Evolutionary conservation across 1,139 yeast species (phyloP).

Genomic region (Saccharomyces hybrid): DNA sequence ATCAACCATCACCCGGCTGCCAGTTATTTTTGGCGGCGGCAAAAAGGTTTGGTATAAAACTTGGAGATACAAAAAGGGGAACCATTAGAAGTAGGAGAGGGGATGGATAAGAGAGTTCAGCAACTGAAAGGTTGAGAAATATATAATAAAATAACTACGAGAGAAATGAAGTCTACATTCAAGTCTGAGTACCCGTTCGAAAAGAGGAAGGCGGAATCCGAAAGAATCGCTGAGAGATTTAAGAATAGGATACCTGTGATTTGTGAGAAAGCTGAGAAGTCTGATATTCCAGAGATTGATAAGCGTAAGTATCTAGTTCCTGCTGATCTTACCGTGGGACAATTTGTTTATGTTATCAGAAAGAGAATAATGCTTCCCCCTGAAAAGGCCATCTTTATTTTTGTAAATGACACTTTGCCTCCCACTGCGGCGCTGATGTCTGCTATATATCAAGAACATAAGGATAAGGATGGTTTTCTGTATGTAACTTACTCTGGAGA

Average conservation of each 20-base stretch:
- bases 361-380: conserved; percentile 93
- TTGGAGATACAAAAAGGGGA: conserved; percentile 5
- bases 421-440: conserved; percentile 98
- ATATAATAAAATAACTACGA: conserved; percentile 4
- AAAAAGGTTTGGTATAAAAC: not conserved
- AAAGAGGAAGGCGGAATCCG: conserved; percentile 93
- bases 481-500: conserved; percentile 89
- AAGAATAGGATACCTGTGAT: conserved; percentile 91
- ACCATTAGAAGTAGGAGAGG: conserved; percentile 1
- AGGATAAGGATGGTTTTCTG: conserved; percentile 94
- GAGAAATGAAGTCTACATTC: conserved; percentile 30
- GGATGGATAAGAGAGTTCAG: conserved; percentile 1
- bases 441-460: conserved; percentile 89
- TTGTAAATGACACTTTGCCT: conserved; percentile 92
- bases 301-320: conserved; percentile 96
- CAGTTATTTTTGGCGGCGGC: not conserved
- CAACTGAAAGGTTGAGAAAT: conserved; percentile 1
- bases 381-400: conserved; percentile 95
- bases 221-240: conserved; percentile 83
- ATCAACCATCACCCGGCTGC: not conserved
- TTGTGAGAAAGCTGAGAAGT: conserved; percentile 95
- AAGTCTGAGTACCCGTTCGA: conserved; percentile 43
- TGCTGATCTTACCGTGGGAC: conserved; percentile 93
- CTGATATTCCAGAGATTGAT: conserved; percentile 93
- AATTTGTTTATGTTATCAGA: conserved; percentile 93